Evolutionary conservation across 1,139 yeast genomes (phyloP).

Genomic region (Protomyces macrosporus): DNA sequence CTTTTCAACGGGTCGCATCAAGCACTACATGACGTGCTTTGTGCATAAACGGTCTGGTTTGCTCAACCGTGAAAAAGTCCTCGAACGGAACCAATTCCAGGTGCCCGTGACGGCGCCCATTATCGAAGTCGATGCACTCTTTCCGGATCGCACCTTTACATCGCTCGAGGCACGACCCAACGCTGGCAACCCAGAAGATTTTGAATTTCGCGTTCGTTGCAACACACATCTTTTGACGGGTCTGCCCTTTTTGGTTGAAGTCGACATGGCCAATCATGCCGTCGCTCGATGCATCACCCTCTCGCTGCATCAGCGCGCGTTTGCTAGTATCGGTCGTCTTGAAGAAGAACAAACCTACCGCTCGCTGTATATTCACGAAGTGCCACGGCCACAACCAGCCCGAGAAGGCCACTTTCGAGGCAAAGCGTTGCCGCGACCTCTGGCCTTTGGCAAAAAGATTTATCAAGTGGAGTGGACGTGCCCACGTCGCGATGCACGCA

Average conservation of each 20-base stretch:
- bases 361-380: slow-evolving; percentile 22
- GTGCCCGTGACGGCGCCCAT: slow-evolving; percentile 3
- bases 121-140: slow-evolving; percentile 18
- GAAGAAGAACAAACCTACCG: slow-evolving; percentile 6
- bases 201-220: slow-evolving; percentile 22
- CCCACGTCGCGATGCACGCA: slow-evolving; percentile 1
- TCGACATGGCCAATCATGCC: slow-evolving; percentile 14
- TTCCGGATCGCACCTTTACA: slow-evolving; percentile 14
- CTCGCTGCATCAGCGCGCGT: slow-evolving; percentile 13
- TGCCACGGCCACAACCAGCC: background rate
- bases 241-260: slow-evolving; percentile 21
- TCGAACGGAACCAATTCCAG: slow-evolving; percentile 23
- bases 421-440: slow-evolving; percentile 5
- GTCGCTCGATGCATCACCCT: slow-evolving; percentile 2
- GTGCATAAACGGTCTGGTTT: slow-evolving; percentile 15
- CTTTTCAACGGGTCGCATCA: slow-evolving; percentile 21
- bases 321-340: slow-evolving; percentile 1
- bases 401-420: slow-evolving; percentile 10
- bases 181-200: slow-evolving; percentile 1
- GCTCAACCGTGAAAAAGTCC: slow-evolving; percentile 6
- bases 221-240: slow-evolving; percentile 17
- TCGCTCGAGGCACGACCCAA: slow-evolving; percentile 13
- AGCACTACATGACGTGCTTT: slow-evolving; percentile 20
- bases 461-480: slow-evolving; percentile 21
- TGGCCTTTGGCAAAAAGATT: slow-evolving; percentile 5